Conservation (phyloP, 768 basidiomycete species). For the Rhizopogon roseolus region DNA sequence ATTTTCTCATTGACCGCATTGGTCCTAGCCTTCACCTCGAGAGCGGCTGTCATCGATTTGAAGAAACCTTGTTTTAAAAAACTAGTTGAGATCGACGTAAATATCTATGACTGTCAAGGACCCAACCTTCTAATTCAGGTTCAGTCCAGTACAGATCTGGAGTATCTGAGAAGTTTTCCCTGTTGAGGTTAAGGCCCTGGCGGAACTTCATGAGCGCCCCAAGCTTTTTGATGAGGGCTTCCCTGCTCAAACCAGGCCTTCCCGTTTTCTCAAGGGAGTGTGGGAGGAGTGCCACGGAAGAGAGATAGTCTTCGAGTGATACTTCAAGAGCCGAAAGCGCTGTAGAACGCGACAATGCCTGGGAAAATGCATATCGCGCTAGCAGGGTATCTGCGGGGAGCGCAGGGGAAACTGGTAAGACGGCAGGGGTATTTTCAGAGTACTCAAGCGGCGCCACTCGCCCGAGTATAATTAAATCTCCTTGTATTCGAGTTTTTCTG, state of each 20-base stretch:
- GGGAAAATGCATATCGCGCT: conserved; percentile 88
- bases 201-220: conserved; percentile 90
- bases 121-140: conserved; percentile 78
- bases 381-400: conserved; percentile 71
- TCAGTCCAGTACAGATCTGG: conserved; percentile 96
- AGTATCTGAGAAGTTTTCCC: conserved; percentile 84
- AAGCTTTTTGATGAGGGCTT: conserved; percentile 85
- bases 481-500: conserved; percentile 84
- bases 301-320: conserved; percentile 77
- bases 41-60: conserved; percentile 75
- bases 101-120: neutral
- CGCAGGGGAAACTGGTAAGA: conserved; percentile 44
- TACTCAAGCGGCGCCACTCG: conserved; percentile 56
- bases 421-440: conserved; percentile 35
- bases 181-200: conserved; percentile 86
- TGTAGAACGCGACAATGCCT: conserved; percentile 87
- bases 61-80: conserved; percentile 55
- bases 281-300: conserved; percentile 77
- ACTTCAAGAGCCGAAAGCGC: conserved; percentile 84
- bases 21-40: conserved; percentile 83
- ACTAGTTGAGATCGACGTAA: neutral
- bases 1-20: conserved; percentile 88
- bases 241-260: conserved; percentile 76
- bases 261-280: conserved; percentile 73
- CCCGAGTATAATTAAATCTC: conserved; percentile 89